Evolutionary conservation across 139 green algal species (phyloP), one percentile per base, ranked within the genome.

Genomic region (Haematococcus sp.): DNA sequence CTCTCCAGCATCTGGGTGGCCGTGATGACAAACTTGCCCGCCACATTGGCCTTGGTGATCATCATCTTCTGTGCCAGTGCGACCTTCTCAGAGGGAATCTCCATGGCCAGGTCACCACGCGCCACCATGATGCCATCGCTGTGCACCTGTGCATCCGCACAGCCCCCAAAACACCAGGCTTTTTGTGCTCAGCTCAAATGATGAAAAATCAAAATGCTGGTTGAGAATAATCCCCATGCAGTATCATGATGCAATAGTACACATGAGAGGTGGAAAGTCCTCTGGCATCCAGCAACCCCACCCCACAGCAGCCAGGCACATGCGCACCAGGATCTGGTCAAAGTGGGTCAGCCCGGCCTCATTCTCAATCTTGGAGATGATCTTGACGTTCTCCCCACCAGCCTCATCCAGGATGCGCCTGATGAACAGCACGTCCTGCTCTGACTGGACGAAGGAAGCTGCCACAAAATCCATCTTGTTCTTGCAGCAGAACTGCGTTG

Each of bases 291-390:
- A n/a, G n/a, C n/a, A n/a, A n/a, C n/a, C n/a, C n/a, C n/a, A n/a
- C n/a, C n/a, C 40, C 40, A 49, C 40, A 49, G 11, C 40, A 49
- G 40, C 40, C 40, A 49, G n/a, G n/a, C n/a, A n/a, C n/a, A n/a
- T n/a, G n/a, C 40, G 7, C 40, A 49, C 40, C 40, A 49, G 40
- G 40, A 49, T 49, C 40, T 49, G 40, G 40, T 49, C 40, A 49
- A 49, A 49, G 40, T 49, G 40, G 40, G 40, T 49, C 87, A 99
- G 81, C 46, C 65, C 33, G 77, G 97, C 28, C 73, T 88, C 73
- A 76, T 92, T 92, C 78, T 94, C 89, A 61, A 94, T 91, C 81
- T 94, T 94, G 75, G 70, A 81, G 63, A 93, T 93, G 80, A 93
- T 93, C 73, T 89, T 83, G n/a, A 93, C 70, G 23, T 51, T 33